Evolutionary conservation across 129 eudicot species (phyloP).

Genomic region (Ambrosia artemisiifolia): DNA sequence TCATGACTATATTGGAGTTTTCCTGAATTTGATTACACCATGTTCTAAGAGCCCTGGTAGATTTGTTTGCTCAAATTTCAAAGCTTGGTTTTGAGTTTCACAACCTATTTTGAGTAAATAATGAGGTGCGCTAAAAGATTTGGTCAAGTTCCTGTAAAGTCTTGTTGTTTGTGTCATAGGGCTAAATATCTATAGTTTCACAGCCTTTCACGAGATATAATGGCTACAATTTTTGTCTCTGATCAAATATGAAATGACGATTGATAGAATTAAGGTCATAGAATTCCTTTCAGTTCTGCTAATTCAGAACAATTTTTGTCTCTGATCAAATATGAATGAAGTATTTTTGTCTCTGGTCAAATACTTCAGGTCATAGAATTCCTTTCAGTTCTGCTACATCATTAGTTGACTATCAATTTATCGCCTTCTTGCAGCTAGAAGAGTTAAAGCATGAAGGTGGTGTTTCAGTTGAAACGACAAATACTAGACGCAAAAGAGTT

Average conservation of each 20-base stretch:
- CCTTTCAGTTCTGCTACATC: not conserved
- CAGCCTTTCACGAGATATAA: conserved; percentile 1
- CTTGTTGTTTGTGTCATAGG: not conserved
- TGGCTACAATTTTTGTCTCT: not conserved
- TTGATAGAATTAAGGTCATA: not conserved
- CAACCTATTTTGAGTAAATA: not conserved
- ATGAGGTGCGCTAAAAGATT: not conserved
- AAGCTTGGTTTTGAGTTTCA: not conserved
- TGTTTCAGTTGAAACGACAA: conserved; percentile 34
- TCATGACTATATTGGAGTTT: not conserved
- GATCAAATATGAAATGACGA: conserved; percentile 6
- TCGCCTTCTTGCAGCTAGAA: conserved; percentile 34
- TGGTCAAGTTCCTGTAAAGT: not conserved
- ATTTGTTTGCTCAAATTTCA: not conserved
- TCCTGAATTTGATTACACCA: not conserved
- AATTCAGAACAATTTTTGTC: not conserved
- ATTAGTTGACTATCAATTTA: conserved; percentile 12
- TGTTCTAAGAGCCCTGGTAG: not conserved
- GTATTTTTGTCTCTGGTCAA: no score
- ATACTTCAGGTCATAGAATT: not conserved
- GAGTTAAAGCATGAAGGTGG: conserved; percentile 37
- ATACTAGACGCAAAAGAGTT: conserved; percentile 16
- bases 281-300: conserved; percentile 5
- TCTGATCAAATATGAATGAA: no score
- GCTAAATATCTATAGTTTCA: no score